A percentile compares a stretch with the other conserved stretches of the same genome.
Conservation (phyloP, 1,139 yeast genomes). For the Blastobotrys elegans region DNA sequence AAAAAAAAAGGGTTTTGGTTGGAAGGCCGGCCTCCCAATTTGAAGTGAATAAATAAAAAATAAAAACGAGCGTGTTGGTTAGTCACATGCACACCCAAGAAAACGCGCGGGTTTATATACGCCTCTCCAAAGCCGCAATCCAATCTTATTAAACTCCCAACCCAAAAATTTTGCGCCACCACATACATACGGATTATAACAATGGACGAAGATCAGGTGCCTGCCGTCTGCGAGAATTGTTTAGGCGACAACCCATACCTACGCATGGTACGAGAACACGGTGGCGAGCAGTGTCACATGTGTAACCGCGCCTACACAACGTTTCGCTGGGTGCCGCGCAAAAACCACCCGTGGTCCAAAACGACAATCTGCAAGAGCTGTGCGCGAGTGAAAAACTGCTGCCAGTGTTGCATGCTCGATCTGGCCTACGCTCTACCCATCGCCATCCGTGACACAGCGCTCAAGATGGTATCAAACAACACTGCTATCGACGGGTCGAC, state of each 20-base stretch:
- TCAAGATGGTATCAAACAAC: conserved; percentile 51
- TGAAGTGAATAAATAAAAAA: no score
- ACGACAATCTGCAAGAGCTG: conserved; percentile 65
- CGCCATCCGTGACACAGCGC: conserved; percentile 73
- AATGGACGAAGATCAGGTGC: conserved; percentile 40
- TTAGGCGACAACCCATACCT: conserved; percentile 61
- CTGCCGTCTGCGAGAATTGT: conserved; percentile 68
- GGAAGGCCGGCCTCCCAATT: no score
- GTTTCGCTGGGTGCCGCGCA: conserved; percentile 57
- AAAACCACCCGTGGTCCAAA: conserved; percentile 25
- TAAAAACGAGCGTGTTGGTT: no score
- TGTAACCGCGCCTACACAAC: conserved; percentile 84
- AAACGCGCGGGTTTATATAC: no score
- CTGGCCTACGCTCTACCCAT: conserved; percentile 73
- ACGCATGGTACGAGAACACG: conserved; percentile 65
- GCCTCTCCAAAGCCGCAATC: no score
- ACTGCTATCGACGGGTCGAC: conserved; percentile 36
- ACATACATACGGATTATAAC: no score
- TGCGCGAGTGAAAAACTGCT: conserved; percentile 71
- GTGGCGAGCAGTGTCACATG: conserved; percentile 61
- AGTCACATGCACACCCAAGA: no score
- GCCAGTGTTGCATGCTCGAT: conserved; percentile 85
- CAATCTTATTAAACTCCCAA: no score
- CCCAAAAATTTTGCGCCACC: no score
- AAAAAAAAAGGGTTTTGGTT: no score